Evolutionary conservation across 768 basidiomycete genomes (phyloP).

Genomic region (Filobasidium wieringae): DNA sequence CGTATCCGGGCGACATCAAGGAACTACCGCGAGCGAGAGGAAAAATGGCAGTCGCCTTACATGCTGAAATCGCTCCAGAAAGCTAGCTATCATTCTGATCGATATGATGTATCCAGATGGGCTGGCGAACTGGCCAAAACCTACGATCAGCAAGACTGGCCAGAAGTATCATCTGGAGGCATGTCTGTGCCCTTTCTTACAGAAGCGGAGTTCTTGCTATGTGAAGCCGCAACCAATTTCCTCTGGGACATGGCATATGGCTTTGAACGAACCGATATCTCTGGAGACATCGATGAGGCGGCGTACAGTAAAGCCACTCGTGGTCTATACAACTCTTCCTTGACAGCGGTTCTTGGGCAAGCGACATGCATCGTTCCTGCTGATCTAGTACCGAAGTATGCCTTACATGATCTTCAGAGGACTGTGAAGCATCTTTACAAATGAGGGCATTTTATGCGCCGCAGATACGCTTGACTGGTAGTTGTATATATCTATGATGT

Average conservation of each 20-base stretch:
- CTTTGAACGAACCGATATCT: background rate
- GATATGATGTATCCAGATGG: background rate
- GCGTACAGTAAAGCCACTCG: background rate
- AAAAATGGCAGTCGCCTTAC: background rate
- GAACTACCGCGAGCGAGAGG: background rate
- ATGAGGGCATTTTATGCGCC: too few species aligned
- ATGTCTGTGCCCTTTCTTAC: background rate
- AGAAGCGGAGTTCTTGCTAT: background rate
- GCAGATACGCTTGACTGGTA: too few species aligned
- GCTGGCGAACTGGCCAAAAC: background rate
- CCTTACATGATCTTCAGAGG: slow-evolving; percentile 2
- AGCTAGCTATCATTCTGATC: background rate
- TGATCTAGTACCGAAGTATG: slow-evolving; percentile 9
- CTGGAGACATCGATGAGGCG: background rate
- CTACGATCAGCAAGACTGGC: background rate
- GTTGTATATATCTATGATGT: too few species aligned
- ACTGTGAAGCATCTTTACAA: slow-evolving; percentile 7
- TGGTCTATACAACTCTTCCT: background rate
- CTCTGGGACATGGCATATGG: background rate
- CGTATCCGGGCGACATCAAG: background rate
- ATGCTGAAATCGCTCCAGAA: background rate
- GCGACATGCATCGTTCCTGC: background rate
- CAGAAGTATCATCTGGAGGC: background rate
- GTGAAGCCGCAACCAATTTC: background rate
- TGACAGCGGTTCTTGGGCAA: background rate